Conservation (phyloP, 208 protist genomes). For the Leishmania turanica region DNA sequence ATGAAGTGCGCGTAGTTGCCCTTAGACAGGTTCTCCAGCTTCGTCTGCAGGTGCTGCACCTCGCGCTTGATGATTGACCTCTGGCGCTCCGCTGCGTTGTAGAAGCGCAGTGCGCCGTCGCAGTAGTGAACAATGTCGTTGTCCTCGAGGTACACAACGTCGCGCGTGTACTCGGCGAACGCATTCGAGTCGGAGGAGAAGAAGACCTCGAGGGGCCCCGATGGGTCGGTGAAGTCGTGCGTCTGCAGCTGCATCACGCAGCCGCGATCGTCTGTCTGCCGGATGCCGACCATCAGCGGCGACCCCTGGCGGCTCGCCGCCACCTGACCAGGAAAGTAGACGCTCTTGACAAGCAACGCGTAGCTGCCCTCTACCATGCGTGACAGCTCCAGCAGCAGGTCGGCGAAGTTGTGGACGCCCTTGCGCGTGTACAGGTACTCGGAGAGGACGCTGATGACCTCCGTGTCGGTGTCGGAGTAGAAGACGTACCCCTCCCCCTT, state of each 20-base stretch:
- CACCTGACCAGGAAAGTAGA: slow-evolving; percentile 90
- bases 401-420: slow-evolving; percentile 45
- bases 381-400: slow-evolving; percentile 58
- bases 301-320: slow-evolving; percentile 89
- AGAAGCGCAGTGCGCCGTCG: slow-evolving; percentile 55
- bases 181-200: slow-evolving; percentile 95
- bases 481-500: slow-evolving; percentile 80
- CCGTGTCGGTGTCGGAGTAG: slow-evolving; percentile 94
- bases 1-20: slow-evolving; percentile 96
- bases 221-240: slow-evolving; percentile 25
- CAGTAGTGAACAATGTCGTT: slow-evolving; percentile 90
- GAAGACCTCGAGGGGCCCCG: slow-evolving; percentile 76
- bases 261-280: slow-evolving; percentile 24
- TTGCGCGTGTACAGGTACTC: slow-evolving; percentile 82
- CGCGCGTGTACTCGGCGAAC: slow-evolving; percentile 92
- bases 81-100: slow-evolving; percentile 32
- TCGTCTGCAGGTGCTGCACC: slow-evolving; percentile 79
- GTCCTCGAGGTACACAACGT: slow-evolving; percentile 96
- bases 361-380: slow-evolving; percentile 87
- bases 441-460: slow-evolving; percentile 92
- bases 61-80: slow-evolving; percentile 35
- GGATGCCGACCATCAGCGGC: slow-evolving; percentile 93
- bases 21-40: slow-evolving; percentile 88
- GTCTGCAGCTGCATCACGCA: slow-evolving; percentile 16
- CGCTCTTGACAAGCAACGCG: slow-evolving; percentile 87